A percentile compares a stretch with the other conserved stretches of the same genome.
Conservation (phyloP, 768 basidiomycete genomes). For the Sistotremastrum suecicum region DNA sequence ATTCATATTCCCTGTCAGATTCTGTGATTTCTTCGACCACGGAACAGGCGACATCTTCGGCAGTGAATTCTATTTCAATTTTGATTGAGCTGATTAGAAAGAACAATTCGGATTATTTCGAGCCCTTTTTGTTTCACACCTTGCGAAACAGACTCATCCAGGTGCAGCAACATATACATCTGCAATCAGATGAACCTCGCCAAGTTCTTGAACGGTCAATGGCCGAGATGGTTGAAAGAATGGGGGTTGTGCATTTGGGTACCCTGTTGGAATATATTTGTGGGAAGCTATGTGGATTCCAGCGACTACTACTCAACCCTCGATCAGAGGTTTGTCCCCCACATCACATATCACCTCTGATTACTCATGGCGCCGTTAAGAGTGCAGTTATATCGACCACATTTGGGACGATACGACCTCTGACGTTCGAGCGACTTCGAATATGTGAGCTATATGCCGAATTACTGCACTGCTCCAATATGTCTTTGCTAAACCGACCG, state of each 20-base stretch:
- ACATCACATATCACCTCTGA: background rate
- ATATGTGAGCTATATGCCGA: constrained; percentile 97
- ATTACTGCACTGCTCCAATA: constrained; percentile 93
- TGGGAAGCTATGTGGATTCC: constrained; percentile 51
- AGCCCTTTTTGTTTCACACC: constrained; percentile 93
- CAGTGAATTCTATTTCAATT: constrained; percentile 76
- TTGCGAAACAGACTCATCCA: constrained; percentile 81
- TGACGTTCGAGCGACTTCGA: constrained; percentile 90
- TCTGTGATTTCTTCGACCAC: constrained; percentile 17
- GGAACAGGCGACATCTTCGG: constrained; percentile 57
- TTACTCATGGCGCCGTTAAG: constrained; percentile 22
- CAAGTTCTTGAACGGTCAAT: constrained; percentile 57
- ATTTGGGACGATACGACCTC: constrained; percentile 56
- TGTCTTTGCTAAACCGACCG: constrained; percentile 84
- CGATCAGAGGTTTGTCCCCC: constrained; percentile 52
- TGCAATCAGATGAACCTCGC: constrained; percentile 40
- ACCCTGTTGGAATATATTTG: constrained; percentile 64
- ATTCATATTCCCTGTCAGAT: background rate
- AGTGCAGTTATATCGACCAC: constrained; percentile 57
- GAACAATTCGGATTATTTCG: constrained; percentile 97
- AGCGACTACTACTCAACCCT: constrained; percentile 54
- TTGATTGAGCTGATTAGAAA: constrained; percentile 91
- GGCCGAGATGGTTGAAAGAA: constrained; percentile 68
- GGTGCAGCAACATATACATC: constrained; percentile 58
- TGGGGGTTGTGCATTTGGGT: constrained; percentile 87